Percentiles rank a stretch among this genome's conserved stretches.
These are phyloP conservation scores for Daldinia eschscholtzii DNA, from an alignment of 2,329 filamentous ascomycete species.

Conservation along the genomic window DNA sequence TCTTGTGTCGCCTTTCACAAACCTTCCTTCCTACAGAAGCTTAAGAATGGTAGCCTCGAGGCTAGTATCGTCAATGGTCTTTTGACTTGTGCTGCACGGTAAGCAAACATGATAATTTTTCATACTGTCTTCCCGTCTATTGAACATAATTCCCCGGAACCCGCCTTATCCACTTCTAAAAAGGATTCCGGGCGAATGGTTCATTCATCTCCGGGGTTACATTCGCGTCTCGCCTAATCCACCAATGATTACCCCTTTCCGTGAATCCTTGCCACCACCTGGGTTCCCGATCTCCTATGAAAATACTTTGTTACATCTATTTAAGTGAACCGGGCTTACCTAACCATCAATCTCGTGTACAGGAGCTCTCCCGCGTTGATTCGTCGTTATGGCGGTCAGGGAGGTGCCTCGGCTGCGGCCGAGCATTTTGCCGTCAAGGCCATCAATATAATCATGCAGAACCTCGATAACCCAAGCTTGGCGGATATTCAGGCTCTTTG, in stretches of 20 bases:
- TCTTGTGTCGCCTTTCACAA: slow-evolving; percentile 74
- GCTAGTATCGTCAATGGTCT: slow-evolving; percentile 69
- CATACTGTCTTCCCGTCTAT: slow-evolving; percentile 24
- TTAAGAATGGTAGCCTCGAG: slow-evolving; percentile 69
- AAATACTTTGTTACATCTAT: slow-evolving; percentile 22
- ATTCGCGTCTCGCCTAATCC: slow-evolving; percentile 43
- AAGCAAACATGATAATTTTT: slow-evolving; percentile 51
- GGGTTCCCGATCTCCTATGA: slow-evolving; percentile 34
- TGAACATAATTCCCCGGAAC: slow-evolving; percentile 28
- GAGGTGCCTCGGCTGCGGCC: slow-evolving; percentile 64
- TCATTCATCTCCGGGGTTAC: slow-evolving; percentile 45
- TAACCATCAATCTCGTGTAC: slow-evolving; percentile 31
- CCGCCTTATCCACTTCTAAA: slow-evolving; percentile 41
- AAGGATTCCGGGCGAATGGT: slow-evolving; percentile 43
- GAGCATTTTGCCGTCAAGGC: slow-evolving; percentile 72
- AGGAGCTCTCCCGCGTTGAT: slow-evolving; percentile 70
- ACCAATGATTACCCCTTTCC: slow-evolving; percentile 33
- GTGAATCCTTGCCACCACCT: slow-evolving; percentile 33
- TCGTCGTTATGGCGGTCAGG: slow-evolving; percentile 68
- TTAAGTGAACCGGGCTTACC: slow-evolving; percentile 31
- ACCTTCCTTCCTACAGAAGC: slow-evolving; percentile 71
- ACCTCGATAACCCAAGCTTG: slow-evolving; percentile 69
- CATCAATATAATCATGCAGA: slow-evolving; percentile 68
- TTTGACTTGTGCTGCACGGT: slow-evolving; percentile 69
- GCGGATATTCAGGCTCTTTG: slow-evolving; percentile 73